Evolutionary conservation across 2,329 filamentous ascomycete species (phyloP), one percentile per base, ranked within the genome.

Genomic region (Graphilbum fragrans): DNA sequence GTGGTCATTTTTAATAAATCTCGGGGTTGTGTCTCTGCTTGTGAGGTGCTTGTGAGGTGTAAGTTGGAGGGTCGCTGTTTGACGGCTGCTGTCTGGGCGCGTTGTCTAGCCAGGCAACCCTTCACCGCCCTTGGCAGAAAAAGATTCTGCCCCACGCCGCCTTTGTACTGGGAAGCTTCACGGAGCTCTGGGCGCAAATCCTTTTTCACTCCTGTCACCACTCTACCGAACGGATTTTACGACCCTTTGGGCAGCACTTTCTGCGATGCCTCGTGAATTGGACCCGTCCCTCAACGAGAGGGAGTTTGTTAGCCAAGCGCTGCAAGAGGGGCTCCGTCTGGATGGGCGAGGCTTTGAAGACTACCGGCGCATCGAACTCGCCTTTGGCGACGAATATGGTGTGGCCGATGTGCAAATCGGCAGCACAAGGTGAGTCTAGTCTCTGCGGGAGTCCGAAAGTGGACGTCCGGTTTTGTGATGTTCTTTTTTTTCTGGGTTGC

Each of bases 371-470:
- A 60, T 95, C 36, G 74, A 82, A 45, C 71, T 98, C 45, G 74
- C 70, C 3, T 94, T 96, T 61, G 87, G 87, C 39, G 82, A 94
- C 48, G 86, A 94, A 53, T 88, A 88, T 70, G 92, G 92, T 47
- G 79, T 90, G 52, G 86, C 82, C 51, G 86, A 94, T 55, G 83
- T 95, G 32, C 74, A 79, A 49, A 65, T 95, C 48, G 92, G 92
- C 52, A 94, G 90, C 66, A 96, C 92, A 43, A 85, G 81, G 88
- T 90, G 62, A 31, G 29, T 14, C n/a, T 14, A 14, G 4, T 31
- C n/a, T 31, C 6, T 10, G 6, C 11, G 23, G 23, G 12, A 27
- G 23, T 7, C 7, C 23, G 23, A 12, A 12, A 6, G 33, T 12
- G 31, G 5, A 3, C 2, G 10, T 14, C 1, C 3, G 7, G 1